These are phyloP conservation scores for Globisporangium polare DNA, from an alignment of 352 stramenopile genomes.

Conservation along the genomic window DNA sequence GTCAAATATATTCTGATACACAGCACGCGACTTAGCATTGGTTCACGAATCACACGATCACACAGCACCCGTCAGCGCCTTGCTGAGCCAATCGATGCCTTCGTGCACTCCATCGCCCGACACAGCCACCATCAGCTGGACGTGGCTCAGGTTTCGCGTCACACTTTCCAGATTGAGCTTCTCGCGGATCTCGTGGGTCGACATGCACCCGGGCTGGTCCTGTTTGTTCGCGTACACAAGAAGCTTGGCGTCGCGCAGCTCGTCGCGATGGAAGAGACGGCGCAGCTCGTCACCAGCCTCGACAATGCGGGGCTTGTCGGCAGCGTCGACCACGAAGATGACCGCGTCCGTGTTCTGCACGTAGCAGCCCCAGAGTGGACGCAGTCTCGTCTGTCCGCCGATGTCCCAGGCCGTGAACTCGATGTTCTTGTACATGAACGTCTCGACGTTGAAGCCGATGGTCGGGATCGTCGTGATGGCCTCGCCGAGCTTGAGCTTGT, in stretches of 20 bases:
- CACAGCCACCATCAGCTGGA: constrained; percentile 26
- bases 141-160: constrained; percentile 29
- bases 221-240: constrained; percentile 49
- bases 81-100: constrained; percentile 42
- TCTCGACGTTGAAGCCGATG: constrained; percentile 82
- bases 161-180: constrained; percentile 28
- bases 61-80: background rate
- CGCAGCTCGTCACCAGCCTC: constrained; percentile 38
- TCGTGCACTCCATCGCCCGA: constrained; percentile 38
- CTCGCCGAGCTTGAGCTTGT: constrained; percentile 75
- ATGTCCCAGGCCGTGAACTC: constrained; percentile 83
- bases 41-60: no score
- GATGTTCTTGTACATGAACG: constrained; percentile 62
- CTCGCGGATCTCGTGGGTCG: constrained; percentile 21
- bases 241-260: constrained; percentile 30
- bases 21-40: no score
- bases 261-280: constrained; percentile 34
- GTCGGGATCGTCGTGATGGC: constrained; percentile 64
- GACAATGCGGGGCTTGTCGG: constrained; percentile 46
- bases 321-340: constrained; percentile 84
- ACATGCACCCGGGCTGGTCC: constrained; percentile 28
- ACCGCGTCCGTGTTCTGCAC: constrained; percentile 53
- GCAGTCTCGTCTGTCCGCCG: constrained; percentile 65
- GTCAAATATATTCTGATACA: no score
- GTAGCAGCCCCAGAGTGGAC: constrained; percentile 75